phyloP scores from a whole-genome alignment of 1,284 basidiomycete species.

The Microbotryum silenes-acaulis region DNA sequence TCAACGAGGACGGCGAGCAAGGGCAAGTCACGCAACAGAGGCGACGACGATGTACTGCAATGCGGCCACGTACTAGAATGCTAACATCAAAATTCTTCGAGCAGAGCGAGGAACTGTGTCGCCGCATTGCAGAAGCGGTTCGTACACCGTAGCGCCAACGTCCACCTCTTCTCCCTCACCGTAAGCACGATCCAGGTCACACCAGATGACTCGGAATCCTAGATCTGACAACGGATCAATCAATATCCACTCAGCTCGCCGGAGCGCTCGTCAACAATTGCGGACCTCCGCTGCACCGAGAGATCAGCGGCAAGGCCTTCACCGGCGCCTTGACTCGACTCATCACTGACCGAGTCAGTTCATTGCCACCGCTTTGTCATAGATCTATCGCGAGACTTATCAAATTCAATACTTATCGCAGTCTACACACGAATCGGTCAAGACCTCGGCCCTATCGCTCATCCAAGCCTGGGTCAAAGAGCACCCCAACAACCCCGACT shows the following conservation, averaged over 20 bases:
- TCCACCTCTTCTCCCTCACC: conserved; percentile 86
- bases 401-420: conserved; percentile 38
- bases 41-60: neutral
- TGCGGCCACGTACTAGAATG: neutral
- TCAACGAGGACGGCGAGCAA: conserved; percentile 71
- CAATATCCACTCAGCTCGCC: conserved; percentile 49
- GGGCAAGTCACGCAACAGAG: conserved; percentile 52
- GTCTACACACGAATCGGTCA: conserved; percentile 84
- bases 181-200: conserved; percentile 33
- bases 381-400: neutral
- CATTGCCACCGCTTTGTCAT: neutral
- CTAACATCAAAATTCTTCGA: conserved; percentile 8
- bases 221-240: neutral
- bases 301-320: conserved; percentile 83
- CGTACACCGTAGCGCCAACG: conserved; percentile 88
- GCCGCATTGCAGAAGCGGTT: conserved; percentile 82
- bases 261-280: conserved; percentile 91
- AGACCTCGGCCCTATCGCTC: conserved; percentile 61
- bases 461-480: conserved; percentile 80
- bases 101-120: conserved; percentile 77
- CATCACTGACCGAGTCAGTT: conserved; percentile 72
- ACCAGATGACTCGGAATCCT: neutral
- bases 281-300: conserved; percentile 67
- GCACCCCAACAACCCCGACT: conserved; percentile 56
- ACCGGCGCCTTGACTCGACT: conserved; percentile 79